A percentile compares a stretch with the other conserved stretches of the same genome.
These are phyloP conservation scores for Sabuloglossum arenarium DNA, from an alignment of 495 filamentous ascomycete species.

Conservation along the genomic window DNA sequence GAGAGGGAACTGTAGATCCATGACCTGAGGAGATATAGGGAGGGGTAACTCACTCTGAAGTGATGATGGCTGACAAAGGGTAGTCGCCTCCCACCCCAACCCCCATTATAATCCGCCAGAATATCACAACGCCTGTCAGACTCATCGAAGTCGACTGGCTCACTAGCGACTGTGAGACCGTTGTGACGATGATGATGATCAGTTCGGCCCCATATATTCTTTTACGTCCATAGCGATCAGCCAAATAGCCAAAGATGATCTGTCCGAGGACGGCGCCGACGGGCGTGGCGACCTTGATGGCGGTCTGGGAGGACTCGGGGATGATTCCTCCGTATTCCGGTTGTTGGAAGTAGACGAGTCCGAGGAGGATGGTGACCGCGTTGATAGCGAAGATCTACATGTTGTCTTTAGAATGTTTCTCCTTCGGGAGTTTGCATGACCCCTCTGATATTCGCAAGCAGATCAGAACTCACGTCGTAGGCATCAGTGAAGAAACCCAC, in stretches of 20 bases:
- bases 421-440: no score
- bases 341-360: constrained; percentile 40
- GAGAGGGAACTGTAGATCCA: neutral
- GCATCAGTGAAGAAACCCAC: constrained; percentile 72
- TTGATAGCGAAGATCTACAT: constrained; percentile 67
- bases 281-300: constrained; percentile 73
- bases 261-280: constrained; percentile 74
- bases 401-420: no score
- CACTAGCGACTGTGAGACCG: constrained; percentile 50
- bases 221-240: constrained; percentile 60
- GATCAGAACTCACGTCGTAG: constrained; percentile 28
- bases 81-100: constrained; percentile 32
- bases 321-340: constrained; percentile 18
- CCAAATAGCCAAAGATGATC: constrained; percentile 58
- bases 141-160: constrained; percentile 34
- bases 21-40: neutral
- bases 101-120: constrained; percentile 24
- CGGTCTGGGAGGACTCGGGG: constrained; percentile 45
- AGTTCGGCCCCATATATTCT: constrained; percentile 77
- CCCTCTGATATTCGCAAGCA: no score
- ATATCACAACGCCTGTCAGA: constrained; percentile 58
- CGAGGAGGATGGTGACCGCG: constrained; percentile 34
- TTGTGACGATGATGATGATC: constrained; percentile 72
- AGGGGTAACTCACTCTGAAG: constrained; percentile 26
- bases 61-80: constrained; percentile 37